Evolutionary conservation across 805 yeast genomes (phyloP), one percentile per base, ranked within the genome.

Genomic region (Metschnikowia kofuensis): DNA sequence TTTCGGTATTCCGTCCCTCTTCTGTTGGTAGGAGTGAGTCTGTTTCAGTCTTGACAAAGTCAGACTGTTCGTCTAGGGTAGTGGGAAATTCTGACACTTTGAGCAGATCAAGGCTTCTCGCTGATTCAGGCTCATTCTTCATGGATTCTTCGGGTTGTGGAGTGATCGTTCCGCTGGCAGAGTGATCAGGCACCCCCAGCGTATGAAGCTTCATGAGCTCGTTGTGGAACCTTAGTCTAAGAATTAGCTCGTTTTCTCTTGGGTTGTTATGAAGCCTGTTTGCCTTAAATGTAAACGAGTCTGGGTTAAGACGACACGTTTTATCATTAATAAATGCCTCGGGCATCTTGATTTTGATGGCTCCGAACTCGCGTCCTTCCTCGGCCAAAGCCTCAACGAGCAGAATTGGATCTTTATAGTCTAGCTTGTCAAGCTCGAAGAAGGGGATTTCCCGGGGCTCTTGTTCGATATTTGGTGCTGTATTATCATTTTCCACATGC

Each of bases 291-390:
- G 80, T 75, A 51, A 78, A 72, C 13, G 71, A 55, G 47, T 77
- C 79, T 2, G 81, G 66, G 54, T 78, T 77, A 31, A 70, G 55
- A 44, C 61, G 69, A 43, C 65, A 57, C 32, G 54, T 57, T 14
- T 56, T 47, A 27, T 56, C 53, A 36, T 63, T 50, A 12, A 55
- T 49, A 8, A 55, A 51, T 11, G 59, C 60, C 11, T 53, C 57
- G 28, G 92, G 91, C 5, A 95, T 84, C 7, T 78, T 70, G 2
- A 91, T 62, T 60, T 90, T 91, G 39, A 89, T 66, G 59, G 94
- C 90, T 0, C 97, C 97, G 62, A 76, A 81, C 29, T 68, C 62
- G 31, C 62, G 66, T 2, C 94, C 96, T 9, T 75, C 57, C 0
- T 75, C 70, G 11, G 67, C 63, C 1, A 81, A 64, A 12, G 78